Base-by-base conservation (phyloP, 2,329 filamentous ascomycete species). In the Chaetomium strumarium region DNA sequence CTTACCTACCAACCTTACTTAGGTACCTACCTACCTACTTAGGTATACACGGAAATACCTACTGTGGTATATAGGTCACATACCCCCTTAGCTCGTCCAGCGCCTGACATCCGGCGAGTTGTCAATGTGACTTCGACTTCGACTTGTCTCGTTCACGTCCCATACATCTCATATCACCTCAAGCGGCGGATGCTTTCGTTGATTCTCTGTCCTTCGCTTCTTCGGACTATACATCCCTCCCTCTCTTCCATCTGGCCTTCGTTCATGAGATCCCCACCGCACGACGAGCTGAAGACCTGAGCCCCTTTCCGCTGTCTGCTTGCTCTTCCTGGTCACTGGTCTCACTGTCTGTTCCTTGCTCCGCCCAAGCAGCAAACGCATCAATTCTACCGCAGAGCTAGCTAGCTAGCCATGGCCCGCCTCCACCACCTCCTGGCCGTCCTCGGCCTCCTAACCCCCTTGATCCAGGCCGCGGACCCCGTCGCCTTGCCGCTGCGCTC, bases 401-500 rank as follows among this genome's bases (percentile, higher is more conserved):
- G 24, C 13, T 7, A 19, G n/a, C 17, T n/a, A 46, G 36, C n/a
- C 38, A 61, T 60, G 57, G 42, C 34, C 1, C 29, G 29, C 31
- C 45, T 58, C 16, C 16, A 29, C 12, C 46, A 31, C 33, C 36
- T 66, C 31, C 20, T 59, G 30, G 38, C 58, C 40, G 36, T 61
- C 41, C 45, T 68, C 33, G 29, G 30, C 45, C 16, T 55, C 19
- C 33, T 53, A 20, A 10, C 38, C 30, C 43, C 30, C 34, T 31
- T 46, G 7, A 36, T 30, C 49, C 24, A n/a, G 37, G 30, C 7
- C 45, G 1, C 31, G 29, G 20, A 31, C 44, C n/a, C n/a, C n/a
- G 12, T 33, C 24, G 60, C 63, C 24, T 63, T 77, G 0, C 76
- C 75, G 1, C 69, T 78, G 2, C 68, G 64, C 46, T 70, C 74